phyloP scores from a whole-genome alignment of 805 yeast genomes.

The Ogataea ramenticola region DNA sequence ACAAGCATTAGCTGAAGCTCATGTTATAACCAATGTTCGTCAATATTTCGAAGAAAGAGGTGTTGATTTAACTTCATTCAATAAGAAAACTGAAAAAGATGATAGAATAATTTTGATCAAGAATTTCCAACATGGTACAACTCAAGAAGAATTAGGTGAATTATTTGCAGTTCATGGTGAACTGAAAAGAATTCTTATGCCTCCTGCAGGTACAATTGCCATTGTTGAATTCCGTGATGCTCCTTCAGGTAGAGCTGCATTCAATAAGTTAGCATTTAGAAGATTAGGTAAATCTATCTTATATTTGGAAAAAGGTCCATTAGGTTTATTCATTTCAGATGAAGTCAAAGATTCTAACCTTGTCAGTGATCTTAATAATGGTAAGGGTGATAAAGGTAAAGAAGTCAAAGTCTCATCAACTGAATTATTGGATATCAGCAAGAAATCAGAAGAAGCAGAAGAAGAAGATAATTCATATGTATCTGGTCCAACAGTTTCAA shows the following conservation, averaged over 20 bases:
- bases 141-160: constrained; percentile 72
- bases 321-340: constrained; percentile 55
- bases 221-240: constrained; percentile 81
- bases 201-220: constrained; percentile 95
- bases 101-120: constrained; percentile 78
- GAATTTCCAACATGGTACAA: constrained; percentile 86
- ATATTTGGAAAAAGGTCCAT: constrained; percentile 92
- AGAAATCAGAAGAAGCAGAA: constrained; percentile 25
- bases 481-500: constrained; percentile 76
- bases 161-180: constrained; percentile 77
- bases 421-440: constrained; percentile 34
- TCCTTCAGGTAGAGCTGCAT: constrained; percentile 84
- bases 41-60: constrained; percentile 80
- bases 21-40: constrained; percentile 86
- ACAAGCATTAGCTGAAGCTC: constrained; percentile 96
- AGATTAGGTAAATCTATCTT: constrained; percentile 81
- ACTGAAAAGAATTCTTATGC: constrained; percentile 76
- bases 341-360: constrained; percentile 38
- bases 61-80: constrained; percentile 72
- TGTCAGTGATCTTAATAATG: constrained; percentile 19
- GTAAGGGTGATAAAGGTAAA: constrained; percentile 28
- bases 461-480: constrained; percentile 22
- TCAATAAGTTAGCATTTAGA: constrained; percentile 78
- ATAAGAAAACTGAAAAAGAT: constrained; percentile 56
- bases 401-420: constrained; percentile 38